A percentile compares a stretch with the other conserved stretches of the same genome.
Conservation (phyloP, 768 basidiomycete genomes). For the Rubroboletus pulcherrimus region DNA sequence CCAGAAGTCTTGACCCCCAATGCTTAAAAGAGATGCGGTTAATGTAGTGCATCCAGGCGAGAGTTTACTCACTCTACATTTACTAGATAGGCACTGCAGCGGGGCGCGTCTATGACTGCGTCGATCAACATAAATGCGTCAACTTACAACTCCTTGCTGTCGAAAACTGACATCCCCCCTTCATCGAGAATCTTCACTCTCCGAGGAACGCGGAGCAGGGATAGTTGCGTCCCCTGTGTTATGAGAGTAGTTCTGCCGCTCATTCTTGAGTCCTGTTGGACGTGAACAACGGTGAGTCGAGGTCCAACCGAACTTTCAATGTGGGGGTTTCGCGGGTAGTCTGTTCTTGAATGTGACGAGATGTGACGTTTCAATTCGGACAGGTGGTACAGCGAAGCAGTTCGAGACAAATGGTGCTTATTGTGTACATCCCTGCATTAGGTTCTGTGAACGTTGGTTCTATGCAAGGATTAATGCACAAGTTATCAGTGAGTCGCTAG, state of each 20-base stretch:
- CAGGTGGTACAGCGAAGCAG: neutral
- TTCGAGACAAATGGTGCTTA: neutral
- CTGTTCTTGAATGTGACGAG: constrained; percentile 12
- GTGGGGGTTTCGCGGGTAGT: neutral
- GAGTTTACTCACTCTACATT: constrained; percentile 28
- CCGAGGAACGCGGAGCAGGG: constrained; percentile 23
- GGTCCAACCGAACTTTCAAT: neutral
- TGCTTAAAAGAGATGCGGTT: constrained; percentile 24
- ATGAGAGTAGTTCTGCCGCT: constrained; percentile 10
- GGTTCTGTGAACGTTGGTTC: neutral
- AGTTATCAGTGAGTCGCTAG: neutral
- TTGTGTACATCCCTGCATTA: constrained; percentile 1
- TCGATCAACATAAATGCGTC: neutral
- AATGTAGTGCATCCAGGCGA: neutral
- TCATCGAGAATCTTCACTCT: constrained; percentile 17
- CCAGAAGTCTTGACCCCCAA: constrained; percentile 42
- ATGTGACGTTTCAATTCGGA: constrained; percentile 5
- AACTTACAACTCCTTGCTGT: constrained; percentile 35
- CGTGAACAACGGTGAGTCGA: neutral
- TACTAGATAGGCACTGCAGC: constrained; percentile 39
- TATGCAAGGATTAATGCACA: neutral
- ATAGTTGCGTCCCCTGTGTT: constrained; percentile 21
- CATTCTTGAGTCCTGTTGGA: constrained; percentile 14
- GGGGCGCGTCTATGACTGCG: neutral
- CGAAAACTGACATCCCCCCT: constrained; percentile 22